A percentile compares a stretch with the other conserved stretches of the same genome.
phyloP scores from a whole-genome alignment of 306 rosid genomes.

The Sindora glabra region DNA sequence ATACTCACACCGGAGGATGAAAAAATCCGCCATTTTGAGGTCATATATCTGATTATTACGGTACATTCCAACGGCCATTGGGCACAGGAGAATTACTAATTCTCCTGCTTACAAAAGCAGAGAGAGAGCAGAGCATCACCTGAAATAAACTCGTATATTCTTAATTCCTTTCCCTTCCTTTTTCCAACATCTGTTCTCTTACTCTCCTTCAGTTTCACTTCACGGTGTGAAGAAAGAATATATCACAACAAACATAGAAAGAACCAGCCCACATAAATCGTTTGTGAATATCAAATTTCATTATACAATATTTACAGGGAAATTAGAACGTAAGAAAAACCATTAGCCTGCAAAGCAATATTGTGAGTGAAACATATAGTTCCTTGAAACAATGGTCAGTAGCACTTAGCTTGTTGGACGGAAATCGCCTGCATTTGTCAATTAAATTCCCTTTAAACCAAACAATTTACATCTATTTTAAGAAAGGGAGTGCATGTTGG shows the following conservation, averaged over 20 bases:
- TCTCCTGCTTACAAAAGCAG: no score
- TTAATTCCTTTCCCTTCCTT: background rate
- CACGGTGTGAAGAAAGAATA: constrained; percentile 45
- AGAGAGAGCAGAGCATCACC: no score
- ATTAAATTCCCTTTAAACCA: constrained; percentile 32
- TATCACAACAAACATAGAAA: constrained; percentile 50
- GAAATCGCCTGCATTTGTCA: constrained; percentile 42
- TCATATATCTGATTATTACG: no score
- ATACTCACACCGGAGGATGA: no score
- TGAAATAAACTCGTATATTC: constrained; percentile 11
- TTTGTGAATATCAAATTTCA: constrained; percentile 20
- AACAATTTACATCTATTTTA: constrained; percentile 28
- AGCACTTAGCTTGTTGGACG: constrained; percentile 37
- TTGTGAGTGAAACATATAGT: constrained; percentile 34
- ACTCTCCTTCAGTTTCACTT: constrained; percentile 17
- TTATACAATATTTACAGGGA: constrained; percentile 49
- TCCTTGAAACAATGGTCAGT: constrained; percentile 65
- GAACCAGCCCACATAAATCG: constrained; percentile 54
- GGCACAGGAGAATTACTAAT: no score
- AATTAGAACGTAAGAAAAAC: constrained; percentile 18
- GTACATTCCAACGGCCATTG: no score
- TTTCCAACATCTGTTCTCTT: background rate
- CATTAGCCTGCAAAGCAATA: constrained; percentile 26
- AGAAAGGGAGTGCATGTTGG: constrained; percentile 24
- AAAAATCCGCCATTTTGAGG: no score